Conservation (phyloP, 2,329 filamentous ascomycete species). For the Alternaria novae-zelandiae region DNA sequence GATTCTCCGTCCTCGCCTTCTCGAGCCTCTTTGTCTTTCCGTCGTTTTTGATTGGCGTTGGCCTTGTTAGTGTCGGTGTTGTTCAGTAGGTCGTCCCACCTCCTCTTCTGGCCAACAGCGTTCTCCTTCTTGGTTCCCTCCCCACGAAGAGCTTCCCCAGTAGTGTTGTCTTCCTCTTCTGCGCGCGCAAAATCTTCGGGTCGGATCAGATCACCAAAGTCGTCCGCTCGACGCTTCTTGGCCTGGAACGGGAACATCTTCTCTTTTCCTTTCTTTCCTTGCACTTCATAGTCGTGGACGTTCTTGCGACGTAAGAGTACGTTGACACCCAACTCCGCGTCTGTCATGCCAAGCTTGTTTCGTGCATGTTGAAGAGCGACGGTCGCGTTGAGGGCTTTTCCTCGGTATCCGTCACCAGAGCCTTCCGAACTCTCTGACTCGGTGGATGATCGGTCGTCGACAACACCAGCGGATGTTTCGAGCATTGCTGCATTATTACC, state of each 20-base stretch:
- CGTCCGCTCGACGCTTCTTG: slow-evolving; percentile 79
- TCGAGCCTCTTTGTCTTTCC: slow-evolving; percentile 50
- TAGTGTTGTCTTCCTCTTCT: slow-evolving; percentile 83
- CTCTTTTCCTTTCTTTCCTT: slow-evolving; percentile 89
- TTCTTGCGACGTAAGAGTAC: slow-evolving; percentile 86
- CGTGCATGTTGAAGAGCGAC: slow-evolving; percentile 83
- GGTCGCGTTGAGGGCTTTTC: slow-evolving; percentile 87
- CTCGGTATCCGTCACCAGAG: slow-evolving; percentile 75
- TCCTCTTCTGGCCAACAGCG: slow-evolving; percentile 84
- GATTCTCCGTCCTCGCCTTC: slow-evolving; percentile 45
- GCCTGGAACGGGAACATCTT: slow-evolving; percentile 89
- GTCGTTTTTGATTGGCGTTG: slow-evolving; percentile 64
- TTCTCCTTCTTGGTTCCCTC: slow-evolving; percentile 57
- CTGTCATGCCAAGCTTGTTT: slow-evolving; percentile 78
- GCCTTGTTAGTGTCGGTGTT: slow-evolving; percentile 47
- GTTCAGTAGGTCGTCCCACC: slow-evolving; percentile 77
- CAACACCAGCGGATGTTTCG: slow-evolving; percentile 73
- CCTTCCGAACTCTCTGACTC: slow-evolving; percentile 87
- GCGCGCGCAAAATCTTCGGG: slow-evolving; percentile 93
- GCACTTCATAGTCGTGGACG: slow-evolving; percentile 91
- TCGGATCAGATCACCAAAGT: slow-evolving; percentile 92
- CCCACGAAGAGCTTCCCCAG: slow-evolving; percentile 66
- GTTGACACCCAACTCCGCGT: slow-evolving; percentile 91
- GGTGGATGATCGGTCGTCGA: slow-evolving; percentile 84
- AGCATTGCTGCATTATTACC: slow-evolving; percentile 67